Base-by-base conservation (phyloP, 768 basidiomycete genomes). In the Mycena vulgaris region DNA sequence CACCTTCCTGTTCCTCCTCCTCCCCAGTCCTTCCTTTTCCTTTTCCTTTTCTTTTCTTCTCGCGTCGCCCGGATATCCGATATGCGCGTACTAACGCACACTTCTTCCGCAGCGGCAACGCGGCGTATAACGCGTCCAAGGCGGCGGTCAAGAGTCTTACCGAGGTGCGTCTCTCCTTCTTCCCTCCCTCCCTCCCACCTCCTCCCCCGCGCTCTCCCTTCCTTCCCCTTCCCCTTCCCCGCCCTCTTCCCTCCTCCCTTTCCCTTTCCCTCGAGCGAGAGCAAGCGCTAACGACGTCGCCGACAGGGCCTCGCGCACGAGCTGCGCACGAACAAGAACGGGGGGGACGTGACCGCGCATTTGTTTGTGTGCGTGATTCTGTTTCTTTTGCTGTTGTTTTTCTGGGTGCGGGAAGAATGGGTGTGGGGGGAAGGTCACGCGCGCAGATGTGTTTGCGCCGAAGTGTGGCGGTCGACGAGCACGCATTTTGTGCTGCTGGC, bases 361-460 rank as follows among this genome's bases (percentile, higher is more conserved):
- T 86, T 98, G 48, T 94, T 98, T 81, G 88, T 98, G 96, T 96
- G 82, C 74, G 95, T n/a, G n/a, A n/a, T n/a, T n/a, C n/a, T 87
- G 23, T 9, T 9, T 48, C 51, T 28, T 61, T 49, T 61, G 63
- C 28, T 52, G 52, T 57, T 35, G 8, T n/a, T n/a, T 47, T 42
- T 16, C 9, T 2, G 0, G 21, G 27, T 30, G n/a, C 14, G 28
- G 42, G 55, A 23, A 27, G 45, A 7, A 31, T 16, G 55, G 40
- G 21, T 48, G 35, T 6, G 35, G 35, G 35, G 14, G 35, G 35
- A n/a, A n/a, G n/a, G n/a, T n/a, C n/a, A n/a, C n/a, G n/a, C n/a
- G n/a, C n/a, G n/a, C n/a, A n/a, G n/a, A n/a, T n/a, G n/a, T n/a
- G n/a, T n/a, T n/a, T n/a, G 35, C 14, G 35, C 8, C 8, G 35